phyloP scores from a whole-genome alignment of 345 rosid genomes.

The Durio zibethinus region DNA sequence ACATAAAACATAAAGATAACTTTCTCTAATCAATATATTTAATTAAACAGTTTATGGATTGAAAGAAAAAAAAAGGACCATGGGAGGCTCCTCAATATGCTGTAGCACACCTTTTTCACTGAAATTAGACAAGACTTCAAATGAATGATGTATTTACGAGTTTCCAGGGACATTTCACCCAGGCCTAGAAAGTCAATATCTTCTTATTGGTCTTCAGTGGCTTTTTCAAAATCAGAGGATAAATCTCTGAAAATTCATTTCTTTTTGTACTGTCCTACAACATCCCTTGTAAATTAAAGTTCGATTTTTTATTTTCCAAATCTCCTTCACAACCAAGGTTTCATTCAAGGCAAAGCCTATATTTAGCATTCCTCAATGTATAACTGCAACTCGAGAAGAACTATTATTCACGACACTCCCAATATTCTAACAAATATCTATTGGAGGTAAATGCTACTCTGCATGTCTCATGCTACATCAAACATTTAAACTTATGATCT shows the following conservation, averaged over 20 bases:
- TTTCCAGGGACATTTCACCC: constrained; percentile 68
- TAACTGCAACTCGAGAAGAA: constrained; percentile 47
- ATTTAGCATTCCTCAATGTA: constrained; percentile 87
- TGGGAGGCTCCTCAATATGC: neutral
- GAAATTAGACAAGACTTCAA: constrained; percentile 70
- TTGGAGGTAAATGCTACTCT: neutral
- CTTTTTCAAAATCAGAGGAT: constrained; percentile 31
- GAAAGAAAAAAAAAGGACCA: constrained; percentile 7
- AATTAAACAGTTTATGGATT: neutral
- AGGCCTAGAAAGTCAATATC: constrained; percentile 44
- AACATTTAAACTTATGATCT: constrained; percentile 5
- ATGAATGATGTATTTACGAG: constrained; percentile 61
- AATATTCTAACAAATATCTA: neutral
- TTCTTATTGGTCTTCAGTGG: constrained; percentile 30
- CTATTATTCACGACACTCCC: constrained; percentile 11
- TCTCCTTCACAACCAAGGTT: constrained; percentile 59
- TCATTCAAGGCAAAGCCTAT: constrained; percentile 85
- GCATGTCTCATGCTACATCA: neutral
- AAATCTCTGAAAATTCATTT: constrained; percentile 26
- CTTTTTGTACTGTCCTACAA: constrained; percentile 30
- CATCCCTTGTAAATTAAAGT: constrained; percentile 37
- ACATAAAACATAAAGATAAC: neutral
- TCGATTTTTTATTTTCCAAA: constrained; percentile 38
- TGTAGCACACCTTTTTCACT: constrained; percentile 56
- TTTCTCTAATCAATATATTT: neutral